Base-by-base conservation (phyloP, 805 yeast genomes). In the Nakazawaea populi region DNA sequence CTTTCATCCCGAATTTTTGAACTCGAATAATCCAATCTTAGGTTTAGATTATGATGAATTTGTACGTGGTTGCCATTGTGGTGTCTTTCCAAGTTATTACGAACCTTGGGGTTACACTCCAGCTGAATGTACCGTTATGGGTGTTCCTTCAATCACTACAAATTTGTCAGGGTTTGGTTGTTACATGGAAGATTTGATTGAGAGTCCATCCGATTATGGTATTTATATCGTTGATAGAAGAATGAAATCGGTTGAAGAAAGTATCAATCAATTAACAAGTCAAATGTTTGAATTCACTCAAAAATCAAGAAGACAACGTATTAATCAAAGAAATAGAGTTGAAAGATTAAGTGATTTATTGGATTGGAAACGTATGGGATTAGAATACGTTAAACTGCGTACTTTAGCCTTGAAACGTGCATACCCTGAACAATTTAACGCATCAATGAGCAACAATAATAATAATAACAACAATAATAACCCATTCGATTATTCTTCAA, bases 51-150 rank as follows among this genome's bases (percentile, higher is more conserved):
- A 92, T 67, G 99, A 92, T 66, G 99, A 92, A 67, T 92, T 92
- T 68, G 99, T 92, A 44, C 80, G 99, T 59, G 99, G 99, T 54
- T 91, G 97, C 67, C 98, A 92, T 69, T 73, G 94, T 68, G 99
- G 99, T 67, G 96, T 92, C 47, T 92, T 92, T 84, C 99, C 99
- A 46, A 89, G 97, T 0, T 92, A 92, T 71, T 92, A 92, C 65
- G 99, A 92, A 71, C 99, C 99, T 4, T 92, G 99, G 99, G 99
- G 99, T 39, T 92, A 92, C 69, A 92, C 99, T 2, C 99, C 99
- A 3, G 98, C 98, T 7, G 99, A 92, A 68, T 94, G 99, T 74
- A 92, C 99, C 0, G 99, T 94, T 28, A 92, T 92, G 99, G 99
- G 99, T 51, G 96, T 94, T 53, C 99, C 99, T 14, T 89, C 97